Evolutionary conservation across 495 filamentous ascomycete species (phyloP).

Genomic region (Penicillium ochrochloron): DNA sequence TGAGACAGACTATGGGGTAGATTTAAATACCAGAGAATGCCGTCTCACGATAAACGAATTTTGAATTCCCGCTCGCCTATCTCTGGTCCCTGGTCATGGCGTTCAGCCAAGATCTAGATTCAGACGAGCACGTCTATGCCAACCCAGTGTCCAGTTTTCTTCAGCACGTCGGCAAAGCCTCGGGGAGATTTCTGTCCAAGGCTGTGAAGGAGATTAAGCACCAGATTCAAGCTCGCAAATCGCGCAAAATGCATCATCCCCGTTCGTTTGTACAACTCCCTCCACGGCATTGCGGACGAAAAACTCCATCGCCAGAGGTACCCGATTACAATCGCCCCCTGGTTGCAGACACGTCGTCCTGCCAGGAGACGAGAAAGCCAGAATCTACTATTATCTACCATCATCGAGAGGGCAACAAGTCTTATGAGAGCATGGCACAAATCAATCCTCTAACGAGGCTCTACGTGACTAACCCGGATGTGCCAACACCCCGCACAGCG

Average conservation of each 20-base stretch:
- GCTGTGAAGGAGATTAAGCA: neutral
- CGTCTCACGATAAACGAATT: neutral
- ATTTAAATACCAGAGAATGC: neutral
- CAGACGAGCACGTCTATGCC: slow-evolving; percentile 6
- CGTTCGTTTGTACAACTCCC: neutral
- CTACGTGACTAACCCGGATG: neutral
- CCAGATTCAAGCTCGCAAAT: neutral
- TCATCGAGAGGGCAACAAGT: neutral
- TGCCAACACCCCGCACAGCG: neutral
- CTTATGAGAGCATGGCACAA: neutral
- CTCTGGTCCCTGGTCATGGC: neutral
- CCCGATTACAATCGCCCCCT: neutral
- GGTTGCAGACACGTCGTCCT: neutral
- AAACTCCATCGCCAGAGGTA: neutral
- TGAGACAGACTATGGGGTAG: neutral
- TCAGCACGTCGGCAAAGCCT: slow-evolving; percentile 1
- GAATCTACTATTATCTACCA: neutral
- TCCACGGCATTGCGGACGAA: neutral
- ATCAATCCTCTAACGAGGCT: neutral
- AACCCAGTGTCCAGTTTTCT: neutral
- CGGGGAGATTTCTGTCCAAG: neutral
- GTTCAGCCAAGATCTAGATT: neutral
- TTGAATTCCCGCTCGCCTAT: neutral
- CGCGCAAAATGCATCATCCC: neutral
- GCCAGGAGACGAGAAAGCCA: neutral